Evolutionary conservation across 257 asterid species (phyloP).

Genomic region (Solanum ossicruentum): DNA sequence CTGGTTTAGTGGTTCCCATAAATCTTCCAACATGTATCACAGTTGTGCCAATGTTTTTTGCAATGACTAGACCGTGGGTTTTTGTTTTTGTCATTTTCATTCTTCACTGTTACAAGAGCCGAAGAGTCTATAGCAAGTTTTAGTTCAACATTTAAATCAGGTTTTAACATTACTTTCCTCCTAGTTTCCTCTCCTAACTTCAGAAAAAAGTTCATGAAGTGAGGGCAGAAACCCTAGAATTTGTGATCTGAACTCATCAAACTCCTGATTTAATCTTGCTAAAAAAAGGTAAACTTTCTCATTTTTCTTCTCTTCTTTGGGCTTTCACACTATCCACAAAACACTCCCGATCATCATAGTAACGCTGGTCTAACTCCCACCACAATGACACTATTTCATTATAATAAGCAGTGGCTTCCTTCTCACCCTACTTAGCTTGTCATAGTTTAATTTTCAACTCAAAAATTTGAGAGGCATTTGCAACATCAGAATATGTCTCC

Average conservation of each 20-base stretch:
- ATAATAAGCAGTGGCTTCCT: background rate
- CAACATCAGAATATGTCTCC: background rate
- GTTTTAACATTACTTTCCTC: background rate
- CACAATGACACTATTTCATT: background rate
- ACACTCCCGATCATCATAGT: background rate
- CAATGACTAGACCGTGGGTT: background rate
- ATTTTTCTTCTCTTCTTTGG: background rate
- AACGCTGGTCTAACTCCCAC: background rate
- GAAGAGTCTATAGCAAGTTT: background rate
- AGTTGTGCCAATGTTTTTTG: background rate
- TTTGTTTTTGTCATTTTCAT: background rate
- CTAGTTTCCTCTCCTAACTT: background rate
- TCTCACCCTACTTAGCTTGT: background rate
- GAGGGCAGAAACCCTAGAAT: background rate
- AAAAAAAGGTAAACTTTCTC: background rate
- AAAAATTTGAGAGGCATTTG: background rate
- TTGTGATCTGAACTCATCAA: background rate
- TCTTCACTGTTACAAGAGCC: background rate
- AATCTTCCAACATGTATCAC: background rate
- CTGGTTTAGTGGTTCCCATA: background rate
- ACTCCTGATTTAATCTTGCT: background rate
- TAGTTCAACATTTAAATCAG: background rate
- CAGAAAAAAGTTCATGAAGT: background rate
- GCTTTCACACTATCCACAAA: background rate
- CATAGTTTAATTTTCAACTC: background rate